Percentiles rank a stretch among this genome's conserved stretches.
Evolutionary conservation across 2,329 filamentous ascomycete species (phyloP).

Genomic region (Metarhizium brunneum): DNA sequence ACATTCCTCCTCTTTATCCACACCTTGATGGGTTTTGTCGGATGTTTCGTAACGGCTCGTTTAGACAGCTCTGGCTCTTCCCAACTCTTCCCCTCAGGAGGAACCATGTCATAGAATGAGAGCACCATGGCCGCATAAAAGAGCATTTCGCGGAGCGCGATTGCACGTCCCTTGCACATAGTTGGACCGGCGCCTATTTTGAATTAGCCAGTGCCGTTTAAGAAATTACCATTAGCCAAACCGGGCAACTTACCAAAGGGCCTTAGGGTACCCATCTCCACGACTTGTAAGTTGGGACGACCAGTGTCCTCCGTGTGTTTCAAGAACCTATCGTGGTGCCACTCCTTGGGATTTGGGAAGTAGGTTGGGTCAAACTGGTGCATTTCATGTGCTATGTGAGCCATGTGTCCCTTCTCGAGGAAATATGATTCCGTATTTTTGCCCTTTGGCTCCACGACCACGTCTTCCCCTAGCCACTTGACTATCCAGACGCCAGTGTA

Average conservation of each 20-base stretch:
- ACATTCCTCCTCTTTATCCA: constrained; percentile 22
- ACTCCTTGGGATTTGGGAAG: constrained; percentile 25
- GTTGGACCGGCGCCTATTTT: constrained; percentile 19
- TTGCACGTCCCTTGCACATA: constrained; percentile 23
- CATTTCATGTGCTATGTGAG: constrained; percentile 23
- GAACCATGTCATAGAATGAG: constrained; percentile 26
- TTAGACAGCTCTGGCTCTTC: constrained; percentile 15
- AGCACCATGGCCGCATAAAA: constrained; percentile 25
- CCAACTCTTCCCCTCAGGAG: constrained; percentile 19
- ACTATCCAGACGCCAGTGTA: constrained; percentile 26
- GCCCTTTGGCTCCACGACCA: constrained; percentile 17
- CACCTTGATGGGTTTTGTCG: constrained; percentile 17
- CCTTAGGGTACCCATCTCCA: constrained; percentile 18
- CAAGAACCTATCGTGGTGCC: constrained; percentile 24
- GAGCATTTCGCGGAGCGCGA: constrained; percentile 24
- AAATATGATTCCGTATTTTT: constrained; percentile 14
- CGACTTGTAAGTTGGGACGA: constrained; percentile 12
- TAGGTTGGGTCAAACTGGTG: constrained; percentile 24
- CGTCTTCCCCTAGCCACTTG: constrained; percentile 22
- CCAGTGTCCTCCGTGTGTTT: constrained; percentile 15
- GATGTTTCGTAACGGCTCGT: constrained; percentile 17
- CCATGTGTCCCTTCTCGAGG: constrained; percentile 25
- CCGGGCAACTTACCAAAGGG: constrained; percentile 22
- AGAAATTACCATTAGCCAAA: not conserved
- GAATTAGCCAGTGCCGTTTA: not conserved